Conservation (phyloP, 257 asterid species). For the Asclepias syriaca region DNA sequence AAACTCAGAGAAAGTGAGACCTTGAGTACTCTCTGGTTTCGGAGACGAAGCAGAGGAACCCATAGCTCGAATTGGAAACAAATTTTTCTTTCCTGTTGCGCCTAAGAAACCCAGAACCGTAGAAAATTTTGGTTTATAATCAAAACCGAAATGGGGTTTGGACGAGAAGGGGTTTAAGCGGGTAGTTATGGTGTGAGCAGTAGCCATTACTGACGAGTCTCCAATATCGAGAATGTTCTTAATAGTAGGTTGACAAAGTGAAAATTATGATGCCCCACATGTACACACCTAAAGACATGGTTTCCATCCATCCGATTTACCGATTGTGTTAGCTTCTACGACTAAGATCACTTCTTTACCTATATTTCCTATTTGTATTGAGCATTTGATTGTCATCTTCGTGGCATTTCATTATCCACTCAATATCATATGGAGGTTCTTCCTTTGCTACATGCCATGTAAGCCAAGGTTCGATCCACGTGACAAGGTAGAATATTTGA, state of each 20-base stretch:
- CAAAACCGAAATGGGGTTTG: conserved; percentile 29
- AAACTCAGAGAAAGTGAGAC: conserved; percentile 24
- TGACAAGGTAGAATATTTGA: too few relatives aligned
- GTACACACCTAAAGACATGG: too few relatives aligned
- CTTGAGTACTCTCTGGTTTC: conserved; percentile 58
- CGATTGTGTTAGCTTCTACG: too few relatives aligned
- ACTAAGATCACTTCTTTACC: background rate
- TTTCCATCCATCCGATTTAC: too few relatives aligned
- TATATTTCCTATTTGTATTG: background rate
- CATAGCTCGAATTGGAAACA: conserved; percentile 55
- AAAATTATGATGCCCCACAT: too few relatives aligned
- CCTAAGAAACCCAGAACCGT: conserved; percentile 20
- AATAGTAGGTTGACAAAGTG: too few relatives aligned
- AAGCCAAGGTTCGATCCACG: too few relatives aligned
- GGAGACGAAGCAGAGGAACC: conserved; percentile 76
- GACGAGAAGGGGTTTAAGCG: conserved; percentile 30
- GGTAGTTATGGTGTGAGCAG: conserved; percentile 25
- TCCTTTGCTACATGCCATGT: conserved; percentile 20
- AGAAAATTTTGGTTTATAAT: conserved; percentile 15
- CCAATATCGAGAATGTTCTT: background rate
- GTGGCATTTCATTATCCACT: conserved; percentile 29
- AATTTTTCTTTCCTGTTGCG: conserved; percentile 9
- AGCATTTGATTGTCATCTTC: background rate
- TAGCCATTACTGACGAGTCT: conserved; percentile 36
- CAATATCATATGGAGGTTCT: conserved; percentile 8